Base-by-base conservation (phyloP, 495 filamentous ascomycete species). In the Beverwykella pulmonaria region DNA sequence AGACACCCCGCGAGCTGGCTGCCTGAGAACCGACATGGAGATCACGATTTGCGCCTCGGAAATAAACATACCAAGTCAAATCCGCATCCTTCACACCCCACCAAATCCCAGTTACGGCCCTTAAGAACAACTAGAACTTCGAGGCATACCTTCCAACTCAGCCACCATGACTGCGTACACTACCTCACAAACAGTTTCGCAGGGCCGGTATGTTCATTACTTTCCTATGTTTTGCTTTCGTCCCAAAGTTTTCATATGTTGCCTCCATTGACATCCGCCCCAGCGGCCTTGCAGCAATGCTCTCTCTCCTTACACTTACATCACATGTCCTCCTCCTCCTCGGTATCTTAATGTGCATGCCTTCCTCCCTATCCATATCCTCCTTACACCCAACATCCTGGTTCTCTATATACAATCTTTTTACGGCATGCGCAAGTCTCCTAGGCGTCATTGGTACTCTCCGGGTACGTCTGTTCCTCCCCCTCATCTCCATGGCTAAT, bases 391-490 rank as follows among this genome's bases (percentile, higher is more conserved):
- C 39, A 1, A 20, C 14, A n/a, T 61, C 50, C 14, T 61, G 36
- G 49, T 50, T 29, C 9, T 15, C 27, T 27, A 2, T 63, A 20
- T 71, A 71, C 53, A 60, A 63, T 32, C 17, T 53, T 19, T 49
- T 61, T 2, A 67, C 71, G 19, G 50, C 47, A 5, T 54, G 15
- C 20, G 46, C 63, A 30, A 65, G 67, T 30, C 12, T 65, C 0
- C 17, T 55, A 1, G 71, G 71, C 12, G 15, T 70, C 1, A 32
- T 67, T 5, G 71, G 71, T n/a, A 63, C 67, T 15, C 19, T 61
- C 4, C 53, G 47, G 39, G 66, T 69, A 60, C 20, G 53, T 34
- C 29, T 46, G 14, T 44, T 25, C 25, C 30, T 19, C 20, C 46
- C n/a, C n/a, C n/a, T n/a, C n/a, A n/a, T n/a, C n/a, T n/a, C n/a